Conservation (phyloP, 306 rosid genomes). For the Quercus alba region DNA sequence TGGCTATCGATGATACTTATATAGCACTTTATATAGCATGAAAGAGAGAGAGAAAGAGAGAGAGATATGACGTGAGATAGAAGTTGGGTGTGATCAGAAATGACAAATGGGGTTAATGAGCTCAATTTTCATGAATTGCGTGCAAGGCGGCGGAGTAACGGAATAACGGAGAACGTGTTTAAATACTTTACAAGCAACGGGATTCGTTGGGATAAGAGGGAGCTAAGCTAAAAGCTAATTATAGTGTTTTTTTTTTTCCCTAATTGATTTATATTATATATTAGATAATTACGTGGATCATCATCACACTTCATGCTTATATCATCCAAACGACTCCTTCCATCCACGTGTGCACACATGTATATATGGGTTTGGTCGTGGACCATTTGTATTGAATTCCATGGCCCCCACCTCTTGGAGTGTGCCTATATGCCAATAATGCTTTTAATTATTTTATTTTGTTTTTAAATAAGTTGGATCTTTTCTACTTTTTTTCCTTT, state of each 20-base stretch:
- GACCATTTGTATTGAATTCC: conserved; percentile 34
- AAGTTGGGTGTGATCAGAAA: conserved; percentile 32
- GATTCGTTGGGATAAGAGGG: conserved; percentile 8
- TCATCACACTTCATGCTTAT: conserved; percentile 93
- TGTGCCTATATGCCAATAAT: conserved; percentile 39
- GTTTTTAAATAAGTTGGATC: background rate
- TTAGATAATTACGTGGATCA: conserved; percentile 35
- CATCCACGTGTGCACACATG: conserved; percentile 59
- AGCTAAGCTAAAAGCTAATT: background rate
- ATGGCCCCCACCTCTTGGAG: conserved; percentile 48
- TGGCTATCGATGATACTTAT: conserved; percentile 47
- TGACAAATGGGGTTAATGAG: background rate
- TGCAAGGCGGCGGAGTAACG: conserved; percentile 20
- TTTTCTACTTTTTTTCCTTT: background rate
- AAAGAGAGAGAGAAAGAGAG: conserved; percentile 1
- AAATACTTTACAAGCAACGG: conserved; percentile 15
- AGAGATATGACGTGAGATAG: conserved; percentile 43
- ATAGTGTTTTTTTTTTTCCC: conserved; percentile 1
- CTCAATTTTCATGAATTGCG: conserved; percentile 11
- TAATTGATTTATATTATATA: background rate
- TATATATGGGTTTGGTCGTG: conserved; percentile 49
- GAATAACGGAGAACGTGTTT: conserved; percentile 19
- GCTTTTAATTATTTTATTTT: conserved; percentile 30
- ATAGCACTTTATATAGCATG: conserved; percentile 14
- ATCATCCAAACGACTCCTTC: conserved; percentile 41